Evolutionary conservation across 768 basidiomycete species (phyloP), one percentile per base, ranked within the genome.

Genomic region (Lactifluus echinatus): DNA sequence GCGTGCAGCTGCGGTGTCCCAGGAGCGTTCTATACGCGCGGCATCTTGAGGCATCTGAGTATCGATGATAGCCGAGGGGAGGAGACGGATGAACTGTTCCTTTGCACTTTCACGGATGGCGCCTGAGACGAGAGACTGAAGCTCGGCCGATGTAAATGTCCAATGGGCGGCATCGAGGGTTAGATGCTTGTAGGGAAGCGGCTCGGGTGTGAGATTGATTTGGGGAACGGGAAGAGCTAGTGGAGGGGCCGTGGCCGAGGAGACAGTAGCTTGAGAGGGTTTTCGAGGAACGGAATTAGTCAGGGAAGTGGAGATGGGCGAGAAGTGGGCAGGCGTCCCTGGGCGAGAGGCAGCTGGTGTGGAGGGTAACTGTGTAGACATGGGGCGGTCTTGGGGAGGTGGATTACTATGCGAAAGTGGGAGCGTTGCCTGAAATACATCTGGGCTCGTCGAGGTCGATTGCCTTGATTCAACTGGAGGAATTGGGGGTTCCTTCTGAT

Each of bases 161-260:
- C 63, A 63, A n/a, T 63, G 63, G 15, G 63, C 63, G 12, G 63
- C 53, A 6, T 63, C 63, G 47, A 63, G 63, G 17, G 56, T 58
- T 8, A 63, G 56, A 17, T 58, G 39, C 7, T 55, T 52, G 56
- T 63, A 63, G 5, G 63, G 56, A 17, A 62, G 60, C 23, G 56
- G 53, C 10, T 57, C 53, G 8, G 60, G 63, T 11, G 46, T 48
- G 37, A 62, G 37, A n/a, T 36, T 29, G 7, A 60, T 23, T 34
- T 56, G 56, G 7, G 39, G n/a, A 11, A 56, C 10, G 10, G 59
- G 59, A 17, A 59, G 50, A 10, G n/a, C 45, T 29, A 60, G 43
- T 4, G 51, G 52, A 26, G 34, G 50, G 29, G 29, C 1, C 0
- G 42, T 39, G 47, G 42, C 8, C 11, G 51, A 54, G 15, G 39